phyloP scores from a whole-genome alignment of 228 moss, liverwort and hornwort genomes.

The Sphagnum fallax region DNA sequence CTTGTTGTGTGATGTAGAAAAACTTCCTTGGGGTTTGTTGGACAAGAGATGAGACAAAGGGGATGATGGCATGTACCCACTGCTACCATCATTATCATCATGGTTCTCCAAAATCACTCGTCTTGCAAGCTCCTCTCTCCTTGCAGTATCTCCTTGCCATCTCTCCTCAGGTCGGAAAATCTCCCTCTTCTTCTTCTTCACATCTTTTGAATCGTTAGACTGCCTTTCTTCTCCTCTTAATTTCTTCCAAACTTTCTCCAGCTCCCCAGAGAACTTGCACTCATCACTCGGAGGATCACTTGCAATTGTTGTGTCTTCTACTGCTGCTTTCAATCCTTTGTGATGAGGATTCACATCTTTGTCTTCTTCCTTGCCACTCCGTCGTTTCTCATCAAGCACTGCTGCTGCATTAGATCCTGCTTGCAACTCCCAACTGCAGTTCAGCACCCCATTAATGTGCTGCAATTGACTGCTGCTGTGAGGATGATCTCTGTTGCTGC shows the following conservation, averaged over 20 bases:
- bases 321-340: no score
- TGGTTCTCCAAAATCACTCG: constrained; percentile 54
- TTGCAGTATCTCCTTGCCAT: constrained; percentile 57
- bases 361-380: no score
- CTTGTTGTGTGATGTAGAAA: constrained; percentile 20
- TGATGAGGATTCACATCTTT: no score
- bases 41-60: constrained; percentile 37
- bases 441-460: no score
- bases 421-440: no score
- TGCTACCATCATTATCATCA: neutral
- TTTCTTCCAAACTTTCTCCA: neutral
- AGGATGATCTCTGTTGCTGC: no score
- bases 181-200: constrained; percentile 14
- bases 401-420: no score
- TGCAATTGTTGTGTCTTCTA: no score
- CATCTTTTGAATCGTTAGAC: constrained; percentile 13
- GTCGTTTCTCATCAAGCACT: no score
- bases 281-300: no score
- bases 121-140: constrained; percentile 57
- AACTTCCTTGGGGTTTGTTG: constrained; percentile 26
- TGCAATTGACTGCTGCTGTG: no score
- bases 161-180: constrained; percentile 21
- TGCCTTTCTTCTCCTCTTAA: neutral
- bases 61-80: constrained; percentile 24
- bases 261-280: no score